Conservation (phyloP, 805 yeast genomes). For the Zygotorulaspora chibaensis region DNA sequence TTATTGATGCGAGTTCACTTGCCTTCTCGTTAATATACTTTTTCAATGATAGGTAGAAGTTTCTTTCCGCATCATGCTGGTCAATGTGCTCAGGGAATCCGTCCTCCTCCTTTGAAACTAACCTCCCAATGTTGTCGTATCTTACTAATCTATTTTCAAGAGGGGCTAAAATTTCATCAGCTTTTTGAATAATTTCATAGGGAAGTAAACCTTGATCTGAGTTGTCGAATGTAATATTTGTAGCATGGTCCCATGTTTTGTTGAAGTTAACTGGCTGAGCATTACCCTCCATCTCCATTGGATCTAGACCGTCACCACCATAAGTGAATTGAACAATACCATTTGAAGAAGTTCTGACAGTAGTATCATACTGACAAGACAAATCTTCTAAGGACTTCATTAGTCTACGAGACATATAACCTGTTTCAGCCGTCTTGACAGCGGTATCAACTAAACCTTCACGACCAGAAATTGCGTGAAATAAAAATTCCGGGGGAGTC, state of each 20-base stretch:
- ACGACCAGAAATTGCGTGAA: conserved; percentile 99
- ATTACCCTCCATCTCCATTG: conserved; percentile 98
- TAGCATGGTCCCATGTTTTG: conserved; percentile 93
- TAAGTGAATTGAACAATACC: conserved; percentile 97
- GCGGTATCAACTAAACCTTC: conserved; percentile 99
- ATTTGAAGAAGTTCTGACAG: conserved; percentile 91
- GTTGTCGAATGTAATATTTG: conserved; percentile 60
- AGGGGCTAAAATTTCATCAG: conserved; percentile 55
- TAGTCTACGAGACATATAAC: conserved; percentile 95
- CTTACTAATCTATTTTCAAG: conserved; percentile 57
- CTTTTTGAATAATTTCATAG: conserved; percentile 54
- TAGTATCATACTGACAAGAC: conserved; percentile 86
- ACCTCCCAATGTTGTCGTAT: conserved; percentile 66
- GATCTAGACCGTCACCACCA: conserved; percentile 98
- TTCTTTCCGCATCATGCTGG: conserved; percentile 82
- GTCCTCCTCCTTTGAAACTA: conserved; percentile 42
- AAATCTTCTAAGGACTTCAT: conserved; percentile 97
- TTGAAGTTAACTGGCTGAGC: conserved; percentile 91
- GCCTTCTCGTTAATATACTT: conserved; percentile 60
- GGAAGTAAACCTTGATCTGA: conserved; percentile 60
- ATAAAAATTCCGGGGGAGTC: conserved; percentile 92
- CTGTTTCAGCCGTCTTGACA: conserved; percentile 98
- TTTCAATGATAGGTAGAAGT: conserved; percentile 71
- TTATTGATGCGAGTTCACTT: conserved; percentile 46
- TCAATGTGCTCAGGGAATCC: conserved; percentile 66